Evolutionary conservation across 2,329 filamentous ascomycete genomes (phyloP).

Genomic region (Cryphonectria japonica): DNA sequence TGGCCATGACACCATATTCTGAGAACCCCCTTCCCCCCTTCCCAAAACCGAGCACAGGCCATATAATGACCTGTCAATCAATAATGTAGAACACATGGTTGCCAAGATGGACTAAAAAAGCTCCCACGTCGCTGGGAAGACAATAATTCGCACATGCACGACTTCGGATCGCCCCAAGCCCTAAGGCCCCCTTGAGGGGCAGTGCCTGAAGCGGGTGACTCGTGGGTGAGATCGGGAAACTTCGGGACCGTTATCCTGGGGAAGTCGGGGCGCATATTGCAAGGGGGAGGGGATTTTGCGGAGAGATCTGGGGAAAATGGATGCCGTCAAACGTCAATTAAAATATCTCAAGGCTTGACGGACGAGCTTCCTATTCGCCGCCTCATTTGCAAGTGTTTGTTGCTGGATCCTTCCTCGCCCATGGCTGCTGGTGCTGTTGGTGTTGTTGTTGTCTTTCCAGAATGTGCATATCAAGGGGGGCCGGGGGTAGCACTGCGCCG

Average conservation of each 20-base stretch:
- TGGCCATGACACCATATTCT: neutral
- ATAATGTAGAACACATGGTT: neutral
- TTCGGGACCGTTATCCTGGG: slow-evolving; percentile 23
- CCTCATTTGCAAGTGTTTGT: neutral
- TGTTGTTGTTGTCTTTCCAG: neutral
- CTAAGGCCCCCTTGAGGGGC: neutral
- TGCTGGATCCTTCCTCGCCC: slow-evolving; percentile 6
- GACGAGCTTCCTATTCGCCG: slow-evolving; percentile 14
- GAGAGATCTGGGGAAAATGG: slow-evolving; percentile 30
- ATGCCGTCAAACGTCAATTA: slow-evolving; percentile 26
- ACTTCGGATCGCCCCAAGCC: slow-evolving; percentile 12
- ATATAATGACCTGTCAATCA: neutral
- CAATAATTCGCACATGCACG: neutral
- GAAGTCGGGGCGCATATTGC: slow-evolving; percentile 19
- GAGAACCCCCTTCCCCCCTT: neutral
- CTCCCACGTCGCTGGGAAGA: neutral
- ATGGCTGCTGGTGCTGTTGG: neutral
- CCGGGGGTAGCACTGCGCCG: neutral
- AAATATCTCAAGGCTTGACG: slow-evolving; percentile 5
- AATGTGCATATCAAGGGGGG: neutral
- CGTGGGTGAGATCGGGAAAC: slow-evolving; percentile 23
- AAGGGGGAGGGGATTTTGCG: slow-evolving; percentile 26
- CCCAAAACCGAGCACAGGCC: neutral
- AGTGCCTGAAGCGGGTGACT: neutral
- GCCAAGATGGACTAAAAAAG: neutral